Base-by-base conservation (phyloP, 176 grass and related monocot genomes). In the Carex myosuroides region DNA sequence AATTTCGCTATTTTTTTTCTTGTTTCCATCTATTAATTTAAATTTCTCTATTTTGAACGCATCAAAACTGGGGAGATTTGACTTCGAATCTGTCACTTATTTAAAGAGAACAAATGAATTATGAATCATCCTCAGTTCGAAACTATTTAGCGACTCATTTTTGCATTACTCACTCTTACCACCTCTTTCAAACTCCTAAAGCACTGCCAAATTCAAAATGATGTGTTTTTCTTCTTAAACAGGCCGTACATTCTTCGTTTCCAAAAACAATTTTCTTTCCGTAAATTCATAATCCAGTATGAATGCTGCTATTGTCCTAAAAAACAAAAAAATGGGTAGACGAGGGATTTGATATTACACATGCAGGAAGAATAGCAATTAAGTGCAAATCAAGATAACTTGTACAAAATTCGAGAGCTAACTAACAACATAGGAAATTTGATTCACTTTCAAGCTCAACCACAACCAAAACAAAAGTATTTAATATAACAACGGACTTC, bases 361-460 rank as follows among this genome's bases (percentile, higher is more conserved):
- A 50, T 13, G 41, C 2, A 35, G 70, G 5, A 62, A 6, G 17
- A 37, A 62, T 30, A 32, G 24, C 22, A 79, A 3, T 33, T 17
- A 21, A 42, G n/a, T 60, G 54, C 55, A 35, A 81, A 42, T 59
- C 13, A 3, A 62, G 6, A 64, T 32, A 16, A 17, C 35, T 44
- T 16, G 53, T 63, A 10, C 5, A 42, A 81, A 81, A 81, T 32
- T 63, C 3, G 4, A 48, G 6, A 18, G 24, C 21, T 55, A 52
- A 63, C 56, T 62, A 16, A 63, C 30, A 64, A 24, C 10, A 50
- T 17, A 64, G 26, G 17, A 81, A 81, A 81, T 42, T 17, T 64
- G 37, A 46, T 81, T 18, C 4, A 63, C 29, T 42, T 81, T 81
- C 16, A 81, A 64, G 18, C 79, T 81, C 35, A 60, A 64, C 56